Evolutionary conservation across 169 alveolate genomes (phyloP), one percentile per base, ranked within the genome.

Genomic region (Eimeria mitis): DNA sequence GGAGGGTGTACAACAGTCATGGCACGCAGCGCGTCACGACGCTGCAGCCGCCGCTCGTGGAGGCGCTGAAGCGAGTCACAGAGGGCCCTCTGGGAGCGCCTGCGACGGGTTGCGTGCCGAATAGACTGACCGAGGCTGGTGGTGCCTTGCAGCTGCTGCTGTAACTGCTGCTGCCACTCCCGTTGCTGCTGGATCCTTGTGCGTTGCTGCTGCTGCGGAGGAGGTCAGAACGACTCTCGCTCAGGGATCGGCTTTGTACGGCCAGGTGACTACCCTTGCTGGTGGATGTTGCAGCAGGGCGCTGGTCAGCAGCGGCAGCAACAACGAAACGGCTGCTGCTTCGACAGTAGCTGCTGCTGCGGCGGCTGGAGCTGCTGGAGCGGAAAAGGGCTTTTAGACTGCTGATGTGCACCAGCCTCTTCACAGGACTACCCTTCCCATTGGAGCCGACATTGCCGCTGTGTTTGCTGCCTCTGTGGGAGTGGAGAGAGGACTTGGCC

Each of bases 81-180:
- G 91, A 84, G 63, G 91, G 78, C 42, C 91, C 91, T 61, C 25
- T 54, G 49, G 91, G 59, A 40, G 34, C 42, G 44, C 52, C 61
- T 7, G 63, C 42, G 54, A 40, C 61, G 8, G 79, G 63, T 63
- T 84, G 91, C 31, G 47, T 40, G 61, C 91, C 91, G n/a, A 84
- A 84, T 34, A 84, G 79, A 23, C 47, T 56, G 54, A 84, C 91
- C 44, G 91, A 11, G 42, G 79, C 91, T 34, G 79, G 59, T 52
- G 91, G 78, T n/a, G 21, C 79, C 78, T 61, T 84, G 91, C 61
- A 14, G 91, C 91, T 61, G 78, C 91, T 54, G 79, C 79, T 84
- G 79, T 49, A 34, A n/a, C 42, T 61, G 89, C 52, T 81, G 73
- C 34, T 81, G 44, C 65, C 61, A 63, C 87, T 44, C 40, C 23